These are phyloP conservation scores for Wickerhamiella occidentalis DNA, from an alignment of 805 yeast genomes.

Conservation along the genomic window DNA sequence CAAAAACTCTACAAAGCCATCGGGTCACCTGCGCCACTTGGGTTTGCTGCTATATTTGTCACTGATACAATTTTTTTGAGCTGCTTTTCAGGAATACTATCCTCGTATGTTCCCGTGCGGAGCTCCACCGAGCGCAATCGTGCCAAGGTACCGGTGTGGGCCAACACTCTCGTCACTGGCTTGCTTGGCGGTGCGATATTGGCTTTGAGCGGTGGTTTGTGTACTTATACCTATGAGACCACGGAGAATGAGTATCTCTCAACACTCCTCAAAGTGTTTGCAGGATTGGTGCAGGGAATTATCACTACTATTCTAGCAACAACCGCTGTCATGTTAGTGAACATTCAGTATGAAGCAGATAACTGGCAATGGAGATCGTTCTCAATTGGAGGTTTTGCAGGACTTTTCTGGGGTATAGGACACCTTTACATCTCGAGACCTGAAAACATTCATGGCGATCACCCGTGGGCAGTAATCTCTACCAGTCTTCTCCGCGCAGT, in stretches of 20 bases:
- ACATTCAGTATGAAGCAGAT: not conserved
- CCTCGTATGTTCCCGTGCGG: not conserved
- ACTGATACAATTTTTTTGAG: not conserved
- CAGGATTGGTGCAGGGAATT: not conserved
- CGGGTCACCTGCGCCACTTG: not conserved
- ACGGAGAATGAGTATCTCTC: not conserved
- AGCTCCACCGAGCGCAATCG: not conserved
- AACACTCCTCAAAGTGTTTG: not conserved
- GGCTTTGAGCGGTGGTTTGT: not conserved
- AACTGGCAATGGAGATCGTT: not conserved
- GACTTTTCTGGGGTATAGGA: not conserved
- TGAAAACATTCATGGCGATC: not conserved
- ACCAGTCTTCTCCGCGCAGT: not conserved
- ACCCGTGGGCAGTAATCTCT: not conserved
- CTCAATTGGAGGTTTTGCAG: not conserved
- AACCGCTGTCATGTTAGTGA: not conserved
- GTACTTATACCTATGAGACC: not conserved
- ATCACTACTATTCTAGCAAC: not conserved
- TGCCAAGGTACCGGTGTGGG: not conserved
- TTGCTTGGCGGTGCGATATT: not conserved
- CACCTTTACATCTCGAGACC: not conserved
- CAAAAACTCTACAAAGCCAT: not conserved
- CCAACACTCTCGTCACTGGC: not conserved
- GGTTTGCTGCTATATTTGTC: not conserved
- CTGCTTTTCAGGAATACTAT: not conserved